phyloP scores from a whole-genome alignment of 2,329 filamentous ascomycete species.

The Hymenoscyphus fraxineus region DNA sequence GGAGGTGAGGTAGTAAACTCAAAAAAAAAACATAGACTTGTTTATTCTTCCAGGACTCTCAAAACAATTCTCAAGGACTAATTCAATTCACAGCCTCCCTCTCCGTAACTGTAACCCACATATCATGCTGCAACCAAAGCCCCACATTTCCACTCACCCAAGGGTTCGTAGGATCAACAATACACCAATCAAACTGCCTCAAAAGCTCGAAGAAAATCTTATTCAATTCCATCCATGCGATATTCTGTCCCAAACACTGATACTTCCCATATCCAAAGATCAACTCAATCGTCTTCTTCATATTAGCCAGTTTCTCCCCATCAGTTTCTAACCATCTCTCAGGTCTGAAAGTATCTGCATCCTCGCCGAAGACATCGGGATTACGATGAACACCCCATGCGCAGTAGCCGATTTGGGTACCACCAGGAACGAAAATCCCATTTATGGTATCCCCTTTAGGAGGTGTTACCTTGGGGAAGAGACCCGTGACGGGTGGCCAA shows the following conservation, averaged over 20 bases:
- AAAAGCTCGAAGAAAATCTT: conserved; percentile 41
- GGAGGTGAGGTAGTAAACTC: no score
- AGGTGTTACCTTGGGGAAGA: conserved; percentile 19
- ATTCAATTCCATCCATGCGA: conserved; percentile 47
- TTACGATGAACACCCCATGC: conserved; percentile 37
- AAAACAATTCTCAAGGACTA: not conserved
- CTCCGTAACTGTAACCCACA: conserved; percentile 6
- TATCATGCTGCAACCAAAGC: conserved; percentile 10
- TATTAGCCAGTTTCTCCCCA: conserved; percentile 25
- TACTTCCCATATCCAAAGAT: conserved; percentile 44
- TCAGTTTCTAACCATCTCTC: conserved; percentile 44
- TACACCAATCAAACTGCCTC: conserved; percentile 9
- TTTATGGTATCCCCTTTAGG: conserved; percentile 15
- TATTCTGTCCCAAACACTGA: conserved; percentile 44
- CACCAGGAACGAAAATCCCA: conserved; percentile 15
- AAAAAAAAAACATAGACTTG: no score
- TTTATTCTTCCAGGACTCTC: no score
- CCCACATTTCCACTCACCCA: conserved; percentile 3
- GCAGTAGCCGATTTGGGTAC: conserved; percentile 34
- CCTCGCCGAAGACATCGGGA: conserved; percentile 17
- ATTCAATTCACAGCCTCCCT: not conserved
- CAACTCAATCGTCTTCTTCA: conserved; percentile 40
- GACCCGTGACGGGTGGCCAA: conserved; percentile 40
- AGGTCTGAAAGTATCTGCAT: conserved; percentile 42
- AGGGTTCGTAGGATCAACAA: conserved; percentile 9